Evolutionary conservation across 1,284 basidiomycete species (phyloP), one percentile per base, ranked within the genome.

Genomic region (Papiliotrema nemorosa): DNA sequence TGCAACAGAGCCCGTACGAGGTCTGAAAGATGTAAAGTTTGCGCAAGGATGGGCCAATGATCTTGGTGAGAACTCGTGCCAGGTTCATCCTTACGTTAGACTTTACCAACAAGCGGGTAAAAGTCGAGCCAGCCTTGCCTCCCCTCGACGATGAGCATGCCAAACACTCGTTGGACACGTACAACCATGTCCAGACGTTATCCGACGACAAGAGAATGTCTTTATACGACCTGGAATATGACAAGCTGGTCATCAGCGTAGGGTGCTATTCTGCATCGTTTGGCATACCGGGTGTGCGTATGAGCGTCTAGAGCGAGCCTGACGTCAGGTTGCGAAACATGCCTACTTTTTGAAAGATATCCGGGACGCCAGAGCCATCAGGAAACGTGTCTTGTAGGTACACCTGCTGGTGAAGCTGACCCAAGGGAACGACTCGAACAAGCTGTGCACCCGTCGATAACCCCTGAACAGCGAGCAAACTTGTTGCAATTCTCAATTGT

Each of bases 311-410:
- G 3, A 25, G n/a, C 16, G 13, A 27, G 27, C 4, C 46, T 48
- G 25, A 82, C 1, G 82, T 82, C 7, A 64, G 55, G 87, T 90
- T 20, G 84, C 85, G 61, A 84, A 88, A 59, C 78, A 90, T 57
- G 87, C 85, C 0, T 81, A 86, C 60, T 90, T 91, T 69, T 75
- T 92, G 22, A 92, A 91, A 67, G 86, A 89, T 55, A 83, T 89
- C 38, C 79, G 80, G 38, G 89, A 93, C 61, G 87, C 90, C 0
- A 78, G 88, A n/a, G 79, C 79, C 2, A 93, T 93, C 59, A 80
- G 89, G 22, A 78, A 80, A 14, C 78, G 86, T 1, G 83, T 93
- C 85, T 69, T 87, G 86, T 82, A 54, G 26, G 81, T 62, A 24
- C 27, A 9, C 10, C 0, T 21, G 13, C 25, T 29, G n/a, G 26